These are phyloP conservation scores for Epichloe gansuensis DNA, from an alignment of 2,329 filamentous ascomycete genomes.

Conservation along the genomic window DNA sequence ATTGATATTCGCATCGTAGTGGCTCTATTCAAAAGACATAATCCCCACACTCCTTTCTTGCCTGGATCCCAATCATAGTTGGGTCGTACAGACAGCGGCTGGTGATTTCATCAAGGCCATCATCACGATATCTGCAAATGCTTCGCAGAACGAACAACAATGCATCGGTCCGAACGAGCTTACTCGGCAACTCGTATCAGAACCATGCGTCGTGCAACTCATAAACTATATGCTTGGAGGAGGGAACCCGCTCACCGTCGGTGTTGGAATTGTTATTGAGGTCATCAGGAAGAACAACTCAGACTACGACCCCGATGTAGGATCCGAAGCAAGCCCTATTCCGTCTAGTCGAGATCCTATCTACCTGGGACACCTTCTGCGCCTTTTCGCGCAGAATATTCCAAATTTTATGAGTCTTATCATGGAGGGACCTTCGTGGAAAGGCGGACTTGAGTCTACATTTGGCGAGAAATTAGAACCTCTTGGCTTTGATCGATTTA, in stretches of 20 bases:
- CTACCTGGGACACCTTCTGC: constrained; percentile 80
- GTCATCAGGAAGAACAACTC: constrained; percentile 99
- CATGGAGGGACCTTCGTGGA: constrained; percentile 60
- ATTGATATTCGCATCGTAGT: constrained; percentile 36
- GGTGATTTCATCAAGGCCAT: constrained; percentile 98
- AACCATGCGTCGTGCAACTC: constrained; percentile 69
- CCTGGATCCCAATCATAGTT: constrained; percentile 70
- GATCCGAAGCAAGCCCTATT: constrained; percentile 62
- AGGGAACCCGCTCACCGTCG: constrained; percentile 87
- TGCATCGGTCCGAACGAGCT: constrained; percentile 97
- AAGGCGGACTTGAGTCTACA: constrained; percentile 67
- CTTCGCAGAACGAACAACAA: constrained; percentile 95
- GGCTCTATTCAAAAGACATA: constrained; percentile 80
- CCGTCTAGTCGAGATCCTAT: constrained; percentile 87
- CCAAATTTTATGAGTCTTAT: constrained; percentile 90
- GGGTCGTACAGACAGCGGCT: constrained; percentile 88
- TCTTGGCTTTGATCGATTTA: constrained; percentile 93
- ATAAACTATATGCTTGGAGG: constrained; percentile 85
- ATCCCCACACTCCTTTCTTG: constrained; percentile 80
- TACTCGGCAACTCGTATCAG: constrained; percentile 85
- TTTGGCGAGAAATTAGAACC: constrained; percentile 89
- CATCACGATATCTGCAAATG: constrained; percentile 96
- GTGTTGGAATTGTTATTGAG: constrained; percentile 94
- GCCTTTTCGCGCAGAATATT: constrained; percentile 80
- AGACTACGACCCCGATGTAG: constrained; percentile 89